Evolutionary conservation across 1,284 basidiomycete genomes (phyloP).

Genomic region (Ceratobasidium sp.): DNA sequence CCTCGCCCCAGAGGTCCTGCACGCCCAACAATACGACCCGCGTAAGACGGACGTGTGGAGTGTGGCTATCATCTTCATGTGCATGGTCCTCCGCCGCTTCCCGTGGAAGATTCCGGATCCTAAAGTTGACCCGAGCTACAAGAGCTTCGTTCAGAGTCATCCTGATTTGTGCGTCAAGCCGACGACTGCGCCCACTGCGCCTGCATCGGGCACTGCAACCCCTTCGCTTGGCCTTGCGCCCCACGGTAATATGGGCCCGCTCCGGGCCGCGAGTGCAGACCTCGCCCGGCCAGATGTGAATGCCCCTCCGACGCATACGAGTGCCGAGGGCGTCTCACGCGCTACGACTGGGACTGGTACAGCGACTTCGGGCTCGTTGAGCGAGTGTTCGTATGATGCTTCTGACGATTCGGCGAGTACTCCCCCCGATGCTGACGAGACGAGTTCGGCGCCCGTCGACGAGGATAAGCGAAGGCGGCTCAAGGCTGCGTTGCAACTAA

Average conservation of each 20-base stretch:
- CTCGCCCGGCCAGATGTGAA: conserved; percentile 32
- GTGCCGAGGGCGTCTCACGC: conserved; percentile 31
- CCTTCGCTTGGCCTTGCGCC: conserved; percentile 26
- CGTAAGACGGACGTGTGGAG: conserved; percentile 99
- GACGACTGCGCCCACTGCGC: conserved; percentile 45
- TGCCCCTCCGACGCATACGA: conserved; percentile 33
- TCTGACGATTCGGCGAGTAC: conserved; percentile 32
- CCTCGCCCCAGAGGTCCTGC: conserved; percentile 95
- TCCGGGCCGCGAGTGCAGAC: conserved; percentile 33
- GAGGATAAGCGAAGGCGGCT: conserved; percentile 16
- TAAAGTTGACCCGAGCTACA: conserved; percentile 91
- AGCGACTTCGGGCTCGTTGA: conserved; percentile 30
- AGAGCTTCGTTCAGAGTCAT: conserved; percentile 90
- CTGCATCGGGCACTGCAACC: conserved; percentile 23
- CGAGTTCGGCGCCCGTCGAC: neutral
- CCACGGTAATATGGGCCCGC: conserved; percentile 12
- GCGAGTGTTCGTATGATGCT: conserved; percentile 30
- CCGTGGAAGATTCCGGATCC: conserved; percentile 98
- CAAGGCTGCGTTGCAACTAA: conserved; percentile 25
- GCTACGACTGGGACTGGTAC: conserved; percentile 32
- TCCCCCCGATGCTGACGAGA: conserved; percentile 33
- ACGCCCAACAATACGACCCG: conserved; percentile 84
- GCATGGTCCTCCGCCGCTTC: conserved; percentile 97
- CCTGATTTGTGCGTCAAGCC: conserved; percentile 79
- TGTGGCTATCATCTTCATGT: conserved; percentile 98